Conservation (phyloP, 495 filamentous ascomycete genomes). For the Bacidia rubella region DNA sequence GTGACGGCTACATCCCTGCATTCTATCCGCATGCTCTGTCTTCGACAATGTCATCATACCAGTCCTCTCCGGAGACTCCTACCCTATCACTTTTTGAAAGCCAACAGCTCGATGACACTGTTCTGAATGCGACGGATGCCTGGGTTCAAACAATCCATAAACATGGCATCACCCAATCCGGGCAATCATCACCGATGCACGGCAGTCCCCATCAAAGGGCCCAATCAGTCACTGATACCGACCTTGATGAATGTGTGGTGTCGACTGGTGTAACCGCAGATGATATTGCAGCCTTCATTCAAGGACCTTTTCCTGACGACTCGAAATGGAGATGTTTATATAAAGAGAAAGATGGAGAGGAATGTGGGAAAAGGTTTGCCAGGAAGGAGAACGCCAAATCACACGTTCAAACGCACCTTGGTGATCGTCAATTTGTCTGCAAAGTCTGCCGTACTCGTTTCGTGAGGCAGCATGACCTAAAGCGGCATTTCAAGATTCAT, state of each 20-base stretch:
- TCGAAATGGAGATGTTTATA: slow-evolving; percentile 77
- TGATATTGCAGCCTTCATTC: slow-evolving; percentile 74
- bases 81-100: slow-evolving; percentile 29
- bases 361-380: slow-evolving; percentile 71
- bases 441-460: slow-evolving; percentile 85
- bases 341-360: slow-evolving; percentile 43
- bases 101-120: slow-evolving; percentile 2
- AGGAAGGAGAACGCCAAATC: slow-evolving; percentile 96
- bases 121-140: slow-evolving; percentile 4
- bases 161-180: background rate
- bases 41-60: slow-evolving; percentile 32
- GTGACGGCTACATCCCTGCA: slow-evolving; percentile 30
- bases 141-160: slow-evolving; percentile 2
- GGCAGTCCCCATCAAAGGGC: slow-evolving; percentile 24
- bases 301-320: slow-evolving; percentile 58
- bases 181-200: slow-evolving; percentile 22
- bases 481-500: slow-evolving; percentile 93
- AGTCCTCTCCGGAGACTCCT: slow-evolving; percentile 33
- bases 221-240: slow-evolving; percentile 31
- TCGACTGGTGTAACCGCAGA: slow-evolving; percentile 74
- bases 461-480: slow-evolving; percentile 91
- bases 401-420: slow-evolving; percentile 93
- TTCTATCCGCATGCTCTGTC: slow-evolving; percentile 28
- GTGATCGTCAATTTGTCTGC: slow-evolving; percentile 85
- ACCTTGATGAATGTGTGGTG: slow-evolving; percentile 39